phyloP scores from a whole-genome alignment of 2,329 filamentous ascomycete genomes.

The Penicillium capsulatum region DNA sequence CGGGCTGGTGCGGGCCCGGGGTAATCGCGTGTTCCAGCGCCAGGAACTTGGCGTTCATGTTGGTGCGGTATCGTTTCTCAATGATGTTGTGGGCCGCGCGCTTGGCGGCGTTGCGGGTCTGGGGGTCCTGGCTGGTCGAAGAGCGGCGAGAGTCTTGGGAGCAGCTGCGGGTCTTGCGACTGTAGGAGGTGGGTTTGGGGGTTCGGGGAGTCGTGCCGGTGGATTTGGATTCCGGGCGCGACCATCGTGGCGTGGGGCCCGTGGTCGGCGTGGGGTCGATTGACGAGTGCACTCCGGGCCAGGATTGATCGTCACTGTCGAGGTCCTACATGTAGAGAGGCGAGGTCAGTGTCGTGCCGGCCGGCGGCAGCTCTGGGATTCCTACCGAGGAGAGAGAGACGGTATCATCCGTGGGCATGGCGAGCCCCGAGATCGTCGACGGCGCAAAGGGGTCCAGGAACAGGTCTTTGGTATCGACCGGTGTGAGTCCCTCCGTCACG shows the following conservation, averaged over 20 bases:
- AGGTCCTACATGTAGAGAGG: constrained; percentile 21
- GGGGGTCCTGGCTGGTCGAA: constrained; percentile 19
- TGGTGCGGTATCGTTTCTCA: constrained; percentile 41
- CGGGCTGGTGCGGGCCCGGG: constrained; percentile 9
- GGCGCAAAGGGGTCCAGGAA: constrained; percentile 31
- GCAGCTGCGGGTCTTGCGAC: constrained; percentile 26
- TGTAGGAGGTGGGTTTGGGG: constrained; percentile 10
- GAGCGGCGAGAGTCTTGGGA: constrained; percentile 25
- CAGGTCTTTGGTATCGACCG: constrained; percentile 29
- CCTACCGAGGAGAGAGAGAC: constrained; percentile 27
- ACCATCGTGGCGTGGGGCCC: constrained; percentile 17
- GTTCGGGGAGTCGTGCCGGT: constrained; percentile 23
- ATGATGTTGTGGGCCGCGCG: constrained; percentile 42
- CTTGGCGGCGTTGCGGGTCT: constrained; percentile 36
- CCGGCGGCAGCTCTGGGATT: too few species aligned
- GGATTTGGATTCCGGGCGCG: constrained; percentile 27
- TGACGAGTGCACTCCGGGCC: constrained; percentile 23
- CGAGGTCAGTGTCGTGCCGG: background rate
- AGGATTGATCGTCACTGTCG: constrained; percentile 35
- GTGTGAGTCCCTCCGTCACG: constrained; percentile 28
- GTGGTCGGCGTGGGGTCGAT: constrained; percentile 13
- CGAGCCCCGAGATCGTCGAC: constrained; percentile 29
- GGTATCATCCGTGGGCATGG: constrained; percentile 32
- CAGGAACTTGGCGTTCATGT: constrained; percentile 43
- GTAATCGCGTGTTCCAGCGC: constrained; percentile 38